phyloP scores from a whole-genome alignment of 1,284 basidiomycete genomes.

The Mycena citricolor region DNA sequence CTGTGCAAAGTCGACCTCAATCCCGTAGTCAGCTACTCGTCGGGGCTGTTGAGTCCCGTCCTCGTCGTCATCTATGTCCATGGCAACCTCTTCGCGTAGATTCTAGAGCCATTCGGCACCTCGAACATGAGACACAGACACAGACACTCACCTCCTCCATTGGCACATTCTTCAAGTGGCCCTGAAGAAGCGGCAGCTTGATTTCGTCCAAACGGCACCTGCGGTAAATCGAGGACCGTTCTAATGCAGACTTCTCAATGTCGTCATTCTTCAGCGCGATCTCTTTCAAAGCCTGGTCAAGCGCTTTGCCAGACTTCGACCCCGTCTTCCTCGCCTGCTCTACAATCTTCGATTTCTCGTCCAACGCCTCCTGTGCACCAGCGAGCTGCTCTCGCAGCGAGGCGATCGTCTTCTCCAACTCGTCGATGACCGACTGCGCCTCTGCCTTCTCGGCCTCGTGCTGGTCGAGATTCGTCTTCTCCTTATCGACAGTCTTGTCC shows the following conservation, averaged over 20 bases:
- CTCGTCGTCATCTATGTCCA: constrained; percentile 89
- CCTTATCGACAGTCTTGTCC: constrained; percentile 52
- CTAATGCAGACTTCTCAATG: constrained; percentile 86
- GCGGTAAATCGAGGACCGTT: constrained; percentile 86
- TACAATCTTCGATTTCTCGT: constrained; percentile 68
- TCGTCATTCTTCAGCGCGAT: constrained; percentile 90
- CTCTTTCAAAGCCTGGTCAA: constrained; percentile 90
- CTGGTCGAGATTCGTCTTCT: constrained; percentile 56
- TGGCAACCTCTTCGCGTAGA: constrained; percentile 78
- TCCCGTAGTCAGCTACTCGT: constrained; percentile 79
- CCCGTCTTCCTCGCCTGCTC: constrained; percentile 78
- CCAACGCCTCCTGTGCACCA: constrained; percentile 60
- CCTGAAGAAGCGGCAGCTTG: constrained; percentile 74
- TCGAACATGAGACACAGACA: neutral
- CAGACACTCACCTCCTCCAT: constrained; percentile 81
- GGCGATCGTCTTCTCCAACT: constrained; percentile 59
- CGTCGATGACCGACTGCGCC: constrained; percentile 65
- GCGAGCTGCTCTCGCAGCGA: constrained; percentile 62
- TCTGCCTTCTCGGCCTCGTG: constrained; percentile 59
- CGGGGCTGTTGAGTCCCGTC: constrained; percentile 73
- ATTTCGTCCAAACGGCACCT: constrained; percentile 95
- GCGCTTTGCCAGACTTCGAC: constrained; percentile 65
- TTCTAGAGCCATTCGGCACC: constrained; percentile 54
- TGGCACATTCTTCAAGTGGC: constrained; percentile 83
- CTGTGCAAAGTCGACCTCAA: constrained; percentile 84